Percentiles rank a stretch among this genome's conserved stretches.
Evolutionary conservation across 2,329 filamentous ascomycete species (phyloP).

Genomic region (Cercospora janseana): DNA sequence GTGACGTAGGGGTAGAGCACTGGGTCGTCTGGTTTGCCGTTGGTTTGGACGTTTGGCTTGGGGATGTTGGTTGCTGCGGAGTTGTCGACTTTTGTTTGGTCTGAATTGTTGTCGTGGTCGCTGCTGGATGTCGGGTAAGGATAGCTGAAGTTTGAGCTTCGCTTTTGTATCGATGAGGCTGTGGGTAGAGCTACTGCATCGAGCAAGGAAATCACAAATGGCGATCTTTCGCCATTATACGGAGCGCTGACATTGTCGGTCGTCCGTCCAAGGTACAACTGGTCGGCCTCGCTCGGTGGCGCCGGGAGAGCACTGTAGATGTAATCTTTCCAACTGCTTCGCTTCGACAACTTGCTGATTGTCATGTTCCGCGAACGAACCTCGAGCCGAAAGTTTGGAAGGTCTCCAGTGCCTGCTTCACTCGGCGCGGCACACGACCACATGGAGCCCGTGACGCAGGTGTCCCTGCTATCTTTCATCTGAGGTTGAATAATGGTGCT

Average conservation of each 20-base stretch:
- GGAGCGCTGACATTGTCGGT: conserved; percentile 69
- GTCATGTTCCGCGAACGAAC: conserved; percentile 62
- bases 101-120: background rate
- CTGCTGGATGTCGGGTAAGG: conserved; percentile 26
- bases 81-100: conserved; percentile 40
- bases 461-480: conserved; percentile 52
- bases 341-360: conserved; percentile 5
- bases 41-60: conserved; percentile 58
- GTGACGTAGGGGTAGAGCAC: conserved; percentile 67
- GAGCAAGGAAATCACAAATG: conserved; percentile 80
- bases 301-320: conserved; percentile 52
- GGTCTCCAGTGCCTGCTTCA: conserved; percentile 58
- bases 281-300: conserved; percentile 65
- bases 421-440: conserved; percentile 84
- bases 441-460: conserved; percentile 70
- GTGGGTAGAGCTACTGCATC: conserved; percentile 37
- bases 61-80: conserved; percentile 59
- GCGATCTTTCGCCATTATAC: conserved; percentile 82
- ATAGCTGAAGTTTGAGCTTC: conserved; percentile 25
- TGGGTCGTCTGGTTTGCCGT: conserved; percentile 72
- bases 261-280: conserved; percentile 78
- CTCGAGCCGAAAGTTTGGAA: conserved; percentile 77
- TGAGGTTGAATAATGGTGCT: conserved; percentile 74
- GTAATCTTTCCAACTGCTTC: conserved; percentile 30
- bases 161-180: conserved; percentile 24